These are phyloP conservation scores for Aspergillus phoenicis DNA, from an alignment of 2,329 filamentous ascomycete species.

Conservation along the genomic window DNA sequence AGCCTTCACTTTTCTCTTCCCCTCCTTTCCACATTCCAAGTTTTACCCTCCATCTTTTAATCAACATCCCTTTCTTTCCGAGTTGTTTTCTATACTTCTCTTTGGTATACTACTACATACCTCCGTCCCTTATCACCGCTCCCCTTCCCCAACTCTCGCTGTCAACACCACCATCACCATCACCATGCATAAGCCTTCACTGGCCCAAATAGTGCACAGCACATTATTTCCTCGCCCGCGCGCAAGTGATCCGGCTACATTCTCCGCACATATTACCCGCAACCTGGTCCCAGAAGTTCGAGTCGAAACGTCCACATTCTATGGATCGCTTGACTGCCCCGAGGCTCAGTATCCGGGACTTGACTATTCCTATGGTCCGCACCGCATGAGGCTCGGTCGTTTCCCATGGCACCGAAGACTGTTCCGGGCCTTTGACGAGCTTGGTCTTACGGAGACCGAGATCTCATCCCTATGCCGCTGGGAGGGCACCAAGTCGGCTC, in stretches of 20 bases:
- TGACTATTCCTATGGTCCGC: slow-evolving; percentile 64
- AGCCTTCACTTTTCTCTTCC: neutral
- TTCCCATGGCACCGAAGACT: slow-evolving; percentile 64
- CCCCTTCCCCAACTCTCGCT: neutral
- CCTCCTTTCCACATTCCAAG: neutral
- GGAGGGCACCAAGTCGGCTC: slow-evolving; percentile 53
- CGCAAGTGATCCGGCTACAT: slow-evolving; percentile 59
- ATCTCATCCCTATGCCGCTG: slow-evolving; percentile 65
- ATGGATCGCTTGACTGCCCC: slow-evolving; percentile 64
- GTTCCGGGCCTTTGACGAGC: slow-evolving; percentile 63
- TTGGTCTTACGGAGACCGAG: slow-evolving; percentile 61
- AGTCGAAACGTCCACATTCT: slow-evolving; percentile 65
- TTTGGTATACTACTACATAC: neutral
- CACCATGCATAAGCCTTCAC: slow-evolving; percentile 62
- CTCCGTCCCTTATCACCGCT: neutral
- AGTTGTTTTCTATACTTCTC: neutral
- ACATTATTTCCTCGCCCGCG: slow-evolving; percentile 60
- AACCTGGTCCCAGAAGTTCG: slow-evolving; percentile 67
- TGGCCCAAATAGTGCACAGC: slow-evolving; percentile 61
- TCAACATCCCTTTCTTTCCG: neutral
- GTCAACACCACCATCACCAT: slow-evolving; percentile 8
- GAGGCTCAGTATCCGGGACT: slow-evolving; percentile 68
- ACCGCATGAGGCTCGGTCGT: slow-evolving; percentile 63
- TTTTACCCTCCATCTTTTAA: neutral
- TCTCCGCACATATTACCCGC: slow-evolving; percentile 61